phyloP scores from a whole-genome alignment of 2,329 filamentous ascomycete species.

The Grosmannia penicillata region DNA sequence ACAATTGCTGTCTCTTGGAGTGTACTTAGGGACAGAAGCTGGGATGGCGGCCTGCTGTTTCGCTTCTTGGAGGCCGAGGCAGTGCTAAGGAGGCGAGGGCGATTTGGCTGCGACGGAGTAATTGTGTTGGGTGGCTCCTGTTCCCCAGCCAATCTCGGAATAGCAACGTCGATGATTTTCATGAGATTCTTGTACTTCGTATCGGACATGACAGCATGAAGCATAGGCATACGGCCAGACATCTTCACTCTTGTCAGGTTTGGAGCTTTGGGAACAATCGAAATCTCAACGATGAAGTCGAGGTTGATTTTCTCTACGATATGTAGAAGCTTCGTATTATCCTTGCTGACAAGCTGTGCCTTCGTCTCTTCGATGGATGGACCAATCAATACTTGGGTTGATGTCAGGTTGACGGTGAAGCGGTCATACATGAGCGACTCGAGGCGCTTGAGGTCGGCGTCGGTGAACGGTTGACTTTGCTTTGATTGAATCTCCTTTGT shows the following conservation, averaged over 20 bases:
- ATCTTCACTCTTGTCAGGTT: conserved; percentile 86
- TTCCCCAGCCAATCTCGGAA: conserved; percentile 61
- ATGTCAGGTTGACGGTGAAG: conserved; percentile 82
- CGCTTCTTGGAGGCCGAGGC: conserved; percentile 29
- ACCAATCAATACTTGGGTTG: conserved; percentile 89
- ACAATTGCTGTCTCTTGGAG: conserved; percentile 59
- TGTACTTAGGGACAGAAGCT: conserved; percentile 48
- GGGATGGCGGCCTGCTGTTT: conserved; percentile 47
- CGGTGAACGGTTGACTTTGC: conserved; percentile 72
- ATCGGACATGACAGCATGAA: conserved; percentile 87
- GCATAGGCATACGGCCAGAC: conserved; percentile 77
- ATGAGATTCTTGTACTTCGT: conserved; percentile 95
- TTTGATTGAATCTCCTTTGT: conserved; percentile 83
- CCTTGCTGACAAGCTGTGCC: conserved; percentile 55
- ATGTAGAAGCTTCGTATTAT: conserved; percentile 60
- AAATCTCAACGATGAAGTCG: conserved; percentile 89
- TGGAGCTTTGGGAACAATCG: conserved; percentile 89
- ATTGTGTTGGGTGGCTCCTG: background rate
- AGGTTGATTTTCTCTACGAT: conserved; percentile 96
- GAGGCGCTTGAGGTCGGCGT: conserved; percentile 75
- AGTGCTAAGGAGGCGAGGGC: conserved; percentile 31
- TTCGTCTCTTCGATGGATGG: conserved; percentile 86
- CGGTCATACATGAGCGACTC: conserved; percentile 97
- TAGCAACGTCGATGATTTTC: conserved; percentile 88
- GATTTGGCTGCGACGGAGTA: conserved; percentile 2